Evolutionary conservation across 345 rosid genomes (phyloP), one percentile per base, ranked within the genome.

Genomic region (Corchorus capsularis): DNA sequence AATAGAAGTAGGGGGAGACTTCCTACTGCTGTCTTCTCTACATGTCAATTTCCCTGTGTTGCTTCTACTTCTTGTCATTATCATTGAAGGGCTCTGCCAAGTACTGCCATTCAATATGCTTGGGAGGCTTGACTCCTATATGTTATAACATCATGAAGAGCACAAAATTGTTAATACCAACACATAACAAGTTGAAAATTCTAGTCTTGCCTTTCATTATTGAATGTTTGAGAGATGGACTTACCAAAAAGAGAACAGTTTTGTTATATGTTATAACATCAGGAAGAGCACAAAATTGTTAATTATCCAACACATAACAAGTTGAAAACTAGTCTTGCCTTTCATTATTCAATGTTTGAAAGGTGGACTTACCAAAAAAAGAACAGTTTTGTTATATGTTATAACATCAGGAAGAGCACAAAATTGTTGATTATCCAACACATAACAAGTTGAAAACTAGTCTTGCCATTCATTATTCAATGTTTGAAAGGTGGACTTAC

Each of bases 211-310:
- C 20, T 63, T 14, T 2, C 12, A 17, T 20, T 37, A 32, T 3
- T 34, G 19, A 47, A 37, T 50, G 50, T 6, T 52, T 35, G 16
- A 27, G 27, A 27, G 59, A 35, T 39, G 5, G 47, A 17, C 59
- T 37, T 87, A 96, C 99, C 96, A 93, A 69, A 79, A 96, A 89
- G 20, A 96, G 89, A 47, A 96, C 96, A 0, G 99, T 91, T 15
- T n/a, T n/a, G n/a, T n/a, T n/a, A n/a, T n/a, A n/a, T n/a, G n/a
- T n/a, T n/a, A n/a, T n/a, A n/a, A n/a, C n/a, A n/a, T n/a, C n/a
- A n/a, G n/a, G n/a, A n/a, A n/a, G n/a, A n/a, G n/a, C n/a, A n/a
- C n/a, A n/a, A n/a, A n/a, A n/a, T n/a, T n/a, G n/a, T n/a, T n/a
- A n/a, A n/a, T n/a, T n/a, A n/a, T n/a, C n/a, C n/a, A n/a, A n/a